A percentile compares a stretch with the other conserved stretches of the same genome.
These are phyloP conservation scores for Bifiguratus adelaidae DNA, from an alignment of 192 early-diverging fungal species.

Conservation along the genomic window DNA sequence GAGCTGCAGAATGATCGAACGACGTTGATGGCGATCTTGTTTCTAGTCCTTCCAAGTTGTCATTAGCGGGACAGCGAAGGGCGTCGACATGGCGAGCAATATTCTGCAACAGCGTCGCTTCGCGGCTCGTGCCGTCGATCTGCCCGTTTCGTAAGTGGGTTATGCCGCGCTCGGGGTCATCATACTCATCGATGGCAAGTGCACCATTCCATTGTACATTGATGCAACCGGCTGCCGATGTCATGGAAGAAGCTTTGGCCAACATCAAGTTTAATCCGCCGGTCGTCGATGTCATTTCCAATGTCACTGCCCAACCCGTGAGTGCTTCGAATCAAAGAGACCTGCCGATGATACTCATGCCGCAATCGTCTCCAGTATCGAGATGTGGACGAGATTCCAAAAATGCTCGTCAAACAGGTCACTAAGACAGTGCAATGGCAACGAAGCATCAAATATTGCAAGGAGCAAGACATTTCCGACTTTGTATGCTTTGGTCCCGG, in stretches of 20 bases:
- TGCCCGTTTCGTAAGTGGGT: constrained; percentile 73
- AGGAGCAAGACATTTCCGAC: constrained; percentile 67
- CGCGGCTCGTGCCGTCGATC: constrained; percentile 76
- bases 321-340: too few relatives aligned
- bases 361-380: constrained; percentile 5
- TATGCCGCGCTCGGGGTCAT: background rate
- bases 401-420: constrained; percentile 65
- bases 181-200: constrained; percentile 5
- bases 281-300: constrained; percentile 78
- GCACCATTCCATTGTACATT: constrained; percentile 94
- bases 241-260: constrained; percentile 62
- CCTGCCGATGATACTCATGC: too few relatives aligned
- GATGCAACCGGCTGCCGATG: constrained; percentile 78
- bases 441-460: constrained; percentile 69
- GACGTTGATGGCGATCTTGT: background rate
- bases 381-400: constrained; percentile 44
- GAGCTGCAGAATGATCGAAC: background rate
- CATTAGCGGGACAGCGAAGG: constrained; percentile 77
- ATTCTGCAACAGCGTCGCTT: constrained; percentile 71
- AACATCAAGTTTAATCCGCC: constrained; percentile 62
- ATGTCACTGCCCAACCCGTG: constrained; percentile 83
- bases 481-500: constrained; percentile 84
- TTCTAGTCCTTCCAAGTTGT: constrained; percentile 67
- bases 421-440: constrained; percentile 87
- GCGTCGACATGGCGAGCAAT: constrained; percentile 76